These are phyloP conservation scores for Fabrea salina DNA, from an alignment of 169 alveolate species.

Conservation along the genomic window DNA sequence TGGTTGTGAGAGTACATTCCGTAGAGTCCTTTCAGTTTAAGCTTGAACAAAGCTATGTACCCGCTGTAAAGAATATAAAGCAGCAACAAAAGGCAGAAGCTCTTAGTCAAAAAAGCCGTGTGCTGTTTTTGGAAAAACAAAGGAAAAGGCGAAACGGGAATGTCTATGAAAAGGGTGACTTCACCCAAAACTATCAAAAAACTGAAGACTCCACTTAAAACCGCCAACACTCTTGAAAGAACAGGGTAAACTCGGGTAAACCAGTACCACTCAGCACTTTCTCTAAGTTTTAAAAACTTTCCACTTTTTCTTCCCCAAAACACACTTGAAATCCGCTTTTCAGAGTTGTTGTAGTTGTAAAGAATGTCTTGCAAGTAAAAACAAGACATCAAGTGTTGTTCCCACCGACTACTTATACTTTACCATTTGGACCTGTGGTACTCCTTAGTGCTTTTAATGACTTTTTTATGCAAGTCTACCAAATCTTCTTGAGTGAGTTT, in stretches of 20 bases:
- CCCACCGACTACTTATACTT: conserved; percentile 23
- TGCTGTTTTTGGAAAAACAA: conserved; percentile 16
- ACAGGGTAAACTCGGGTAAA: conserved; percentile 23
- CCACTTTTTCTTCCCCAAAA: conserved; percentile 26
- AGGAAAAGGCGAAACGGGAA: conserved; percentile 31
- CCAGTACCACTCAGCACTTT: conserved; percentile 43
- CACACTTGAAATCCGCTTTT: neutral
- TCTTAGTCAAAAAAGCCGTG: conserved; percentile 21
- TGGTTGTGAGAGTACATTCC: conserved; percentile 45
- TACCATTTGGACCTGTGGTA: neutral
- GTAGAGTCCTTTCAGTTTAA: conserved; percentile 38
- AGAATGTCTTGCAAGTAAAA: conserved; percentile 7
- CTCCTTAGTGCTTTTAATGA: neutral
- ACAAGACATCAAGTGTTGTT: neutral
- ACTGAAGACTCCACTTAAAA: conserved; percentile 33
- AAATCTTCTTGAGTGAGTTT: neutral
- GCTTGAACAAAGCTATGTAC: conserved; percentile 39
- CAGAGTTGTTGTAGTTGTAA: neutral
- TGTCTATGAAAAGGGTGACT: conserved; percentile 37
- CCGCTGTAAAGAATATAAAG: conserved; percentile 40
- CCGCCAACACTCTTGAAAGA: neutral
- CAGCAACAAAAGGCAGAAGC: conserved; percentile 35
- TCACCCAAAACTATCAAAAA: conserved; percentile 38
- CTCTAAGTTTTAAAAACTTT: neutral
- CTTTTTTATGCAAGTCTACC: neutral